These are phyloP conservation scores for Baudoinia panamericana DNA, from an alignment of 495 filamentous ascomycete species.

Conservation along the genomic window DNA sequence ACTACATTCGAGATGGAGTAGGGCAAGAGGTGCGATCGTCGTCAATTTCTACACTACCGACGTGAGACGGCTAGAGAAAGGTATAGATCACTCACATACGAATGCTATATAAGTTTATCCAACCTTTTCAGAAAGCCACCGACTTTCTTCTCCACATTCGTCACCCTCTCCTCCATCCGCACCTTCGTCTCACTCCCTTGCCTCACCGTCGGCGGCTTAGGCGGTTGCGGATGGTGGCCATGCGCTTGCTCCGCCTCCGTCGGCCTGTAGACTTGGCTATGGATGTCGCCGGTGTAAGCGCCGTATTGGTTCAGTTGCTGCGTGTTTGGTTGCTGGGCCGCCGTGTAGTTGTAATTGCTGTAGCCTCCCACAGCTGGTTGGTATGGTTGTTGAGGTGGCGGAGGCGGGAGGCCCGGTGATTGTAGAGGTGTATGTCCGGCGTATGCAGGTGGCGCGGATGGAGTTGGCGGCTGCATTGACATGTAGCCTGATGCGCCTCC, in stretches of 20 bases:
- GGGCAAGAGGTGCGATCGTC: too few species aligned
- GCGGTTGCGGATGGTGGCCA: slow-evolving; percentile 33
- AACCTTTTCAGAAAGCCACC: slow-evolving; percentile 75
- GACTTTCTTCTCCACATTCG: slow-evolving; percentile 60
- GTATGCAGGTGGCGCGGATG: slow-evolving; percentile 17
- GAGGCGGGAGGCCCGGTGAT: slow-evolving; percentile 20
- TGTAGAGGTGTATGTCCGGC: slow-evolving; percentile 5
- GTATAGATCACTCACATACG: too few species aligned
- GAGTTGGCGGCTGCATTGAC: slow-evolving; percentile 11
- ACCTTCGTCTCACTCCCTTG: slow-evolving; percentile 2
- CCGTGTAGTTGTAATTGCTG: slow-evolving; percentile 21
- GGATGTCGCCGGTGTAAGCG: slow-evolving; percentile 47
- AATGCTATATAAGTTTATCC: slow-evolving; percentile 80
- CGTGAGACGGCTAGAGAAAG: too few species aligned
- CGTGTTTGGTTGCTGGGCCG: slow-evolving; percentile 12
- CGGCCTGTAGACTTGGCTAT: slow-evolving; percentile 66
- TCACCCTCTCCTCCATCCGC: slow-evolving; percentile 56
- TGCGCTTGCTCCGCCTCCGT: slow-evolving; percentile 46
- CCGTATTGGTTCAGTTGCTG: slow-evolving; percentile 21
- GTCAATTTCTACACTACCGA: too few species aligned
- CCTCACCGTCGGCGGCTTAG: not conserved
- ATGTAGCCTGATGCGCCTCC: slow-evolving; percentile 1
- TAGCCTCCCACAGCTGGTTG: slow-evolving; percentile 13
- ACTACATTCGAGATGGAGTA: too few species aligned
- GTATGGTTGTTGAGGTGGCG: slow-evolving; percentile 16